A percentile compares a stretch with the other conserved stretches of the same genome.
Conservation (phyloP, 2,329 filamentous ascomycete species). For the Aspergillus sergii region DNA sequence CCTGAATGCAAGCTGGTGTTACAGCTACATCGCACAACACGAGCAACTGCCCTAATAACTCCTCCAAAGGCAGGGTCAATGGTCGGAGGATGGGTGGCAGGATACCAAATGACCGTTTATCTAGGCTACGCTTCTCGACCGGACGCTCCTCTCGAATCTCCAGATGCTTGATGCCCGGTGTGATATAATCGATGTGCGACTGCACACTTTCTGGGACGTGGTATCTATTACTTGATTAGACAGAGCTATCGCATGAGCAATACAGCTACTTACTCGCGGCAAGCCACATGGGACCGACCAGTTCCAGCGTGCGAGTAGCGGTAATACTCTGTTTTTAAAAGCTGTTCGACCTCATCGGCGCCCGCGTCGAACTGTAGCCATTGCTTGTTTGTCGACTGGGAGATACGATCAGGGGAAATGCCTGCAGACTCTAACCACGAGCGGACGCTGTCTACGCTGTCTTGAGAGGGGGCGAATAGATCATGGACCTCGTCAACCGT, state of each 20-base stretch:
- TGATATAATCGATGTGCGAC: conserved; percentile 59
- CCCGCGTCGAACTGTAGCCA: conserved; percentile 60
- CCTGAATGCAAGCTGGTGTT: conserved; percentile 46
- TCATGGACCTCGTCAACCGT: conserved; percentile 46
- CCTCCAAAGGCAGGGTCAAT: conserved; percentile 25
- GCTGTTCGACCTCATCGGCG: conserved; percentile 54
- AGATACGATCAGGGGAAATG: conserved; percentile 52
- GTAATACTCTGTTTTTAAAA: conserved; percentile 59
- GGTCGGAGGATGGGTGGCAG: conserved; percentile 29
- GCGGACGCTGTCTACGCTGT: conserved; percentile 55
- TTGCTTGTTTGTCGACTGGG: conserved; percentile 53
- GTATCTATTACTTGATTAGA: conserved; percentile 36
- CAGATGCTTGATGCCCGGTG: conserved; percentile 45
- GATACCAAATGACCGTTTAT: conserved; percentile 28
- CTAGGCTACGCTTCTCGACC: conserved; percentile 9
- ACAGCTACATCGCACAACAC: conserved; percentile 35
- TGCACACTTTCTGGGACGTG: conserved; percentile 53
- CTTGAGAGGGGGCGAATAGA: conserved; percentile 45
- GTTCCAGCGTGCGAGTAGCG: conserved; percentile 49
- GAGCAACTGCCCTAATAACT: conserved; percentile 20
- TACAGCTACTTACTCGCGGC: conserved; percentile 38
- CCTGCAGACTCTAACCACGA: conserved; percentile 58
- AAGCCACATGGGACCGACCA: conserved; percentile 34
- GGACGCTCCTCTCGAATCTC: conserved; percentile 27
- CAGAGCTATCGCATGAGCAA: not conserved